Percentiles rank a stretch among this genome's conserved stretches.
phyloP scores from a whole-genome alignment of 208 protist genomes.

The Trypanosomatidae sp. region DNA sequence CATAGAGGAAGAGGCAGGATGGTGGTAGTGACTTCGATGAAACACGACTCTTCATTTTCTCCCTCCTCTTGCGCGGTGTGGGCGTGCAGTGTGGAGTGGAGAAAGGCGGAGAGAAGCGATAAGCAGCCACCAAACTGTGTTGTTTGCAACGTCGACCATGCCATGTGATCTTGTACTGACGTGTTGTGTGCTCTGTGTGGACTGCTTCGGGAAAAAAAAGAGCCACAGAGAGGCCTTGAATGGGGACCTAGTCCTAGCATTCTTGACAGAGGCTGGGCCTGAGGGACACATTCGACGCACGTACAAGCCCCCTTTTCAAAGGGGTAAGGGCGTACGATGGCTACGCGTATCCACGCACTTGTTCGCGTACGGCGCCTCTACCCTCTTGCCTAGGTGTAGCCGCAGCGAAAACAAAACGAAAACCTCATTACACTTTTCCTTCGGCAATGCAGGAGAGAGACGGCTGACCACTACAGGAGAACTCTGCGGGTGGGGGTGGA shows the following conservation, averaged over 20 bases:
- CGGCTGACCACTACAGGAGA: neutral
- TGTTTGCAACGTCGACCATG: neutral
- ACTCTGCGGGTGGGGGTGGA: neutral
- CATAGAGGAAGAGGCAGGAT: neutral
- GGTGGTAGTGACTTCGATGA: neutral
- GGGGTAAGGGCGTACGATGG: neutral
- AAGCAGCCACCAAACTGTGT: neutral
- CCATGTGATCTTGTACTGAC: neutral
- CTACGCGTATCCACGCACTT: neutral
- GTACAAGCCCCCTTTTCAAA: neutral
- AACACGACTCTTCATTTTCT: neutral
- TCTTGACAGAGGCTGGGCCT: neutral
- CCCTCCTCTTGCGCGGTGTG: neutral
- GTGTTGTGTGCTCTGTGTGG: neutral
- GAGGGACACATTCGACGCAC: neutral
- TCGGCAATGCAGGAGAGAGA: neutral
- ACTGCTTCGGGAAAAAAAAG: neutral
- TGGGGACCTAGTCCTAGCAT: neutral
- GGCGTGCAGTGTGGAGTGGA: neutral
- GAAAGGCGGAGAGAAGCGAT: neutral
- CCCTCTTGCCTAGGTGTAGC: neutral
- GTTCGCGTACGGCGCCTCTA: neutral
- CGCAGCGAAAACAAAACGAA: neutral
- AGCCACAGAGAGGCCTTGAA: neutral
- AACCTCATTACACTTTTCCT: neutral